Evolutionary conservation across 2,329 filamentous ascomycete genomes (phyloP), one percentile per base, ranked within the genome.

Genomic region (Sclerotinia subarctica): DNA sequence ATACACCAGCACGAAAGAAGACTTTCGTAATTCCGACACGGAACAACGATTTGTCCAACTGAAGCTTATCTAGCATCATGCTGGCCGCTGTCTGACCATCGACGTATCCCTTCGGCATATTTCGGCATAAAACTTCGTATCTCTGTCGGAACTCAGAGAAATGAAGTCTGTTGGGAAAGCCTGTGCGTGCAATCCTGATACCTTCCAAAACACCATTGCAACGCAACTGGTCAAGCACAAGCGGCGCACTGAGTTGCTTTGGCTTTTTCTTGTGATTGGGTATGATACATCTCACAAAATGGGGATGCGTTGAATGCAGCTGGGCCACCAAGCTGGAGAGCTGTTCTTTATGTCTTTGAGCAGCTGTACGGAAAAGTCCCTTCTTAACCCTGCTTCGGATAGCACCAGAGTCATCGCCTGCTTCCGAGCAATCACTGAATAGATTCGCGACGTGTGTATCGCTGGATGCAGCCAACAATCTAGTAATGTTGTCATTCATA

Each of bases 121-220:
- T 88, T 42, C 85, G 85, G 77, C 94, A 98, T 8, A 99, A 86
- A 8, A 99, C 94, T 77, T 98, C 95, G 78, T 99, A 99, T 71
- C 95, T 89, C 75, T 96, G 92, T 66, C 95, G 88, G 80, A 99
- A 99, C 77, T 99, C 96, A 3, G 91, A 86, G 77, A 99, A 99
- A 0, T 92, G 86, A 44, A 99, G 84, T 73, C 95, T 86, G 77
- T 99, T 99, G 63, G 95, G 95, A 78, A 99, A 99, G 32, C 95
- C 95, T 6, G 96, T 99, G 57, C 95, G 88, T 32, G 95, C 95
- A 78, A 99, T 99, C 70, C 95, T 88, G 76, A 99, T 99, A 70
- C 95, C 95, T 80, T 99, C 95, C n/a, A 99, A 84, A 3, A 99
- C 95, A 90, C 95, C 95, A 78, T 99, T 99, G 81, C 95, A 99